Evolutionary conservation across 768 basidiomycete species (phyloP), one percentile per base, ranked within the genome.

Genomic region (Mycena albidolilacea): DNA sequence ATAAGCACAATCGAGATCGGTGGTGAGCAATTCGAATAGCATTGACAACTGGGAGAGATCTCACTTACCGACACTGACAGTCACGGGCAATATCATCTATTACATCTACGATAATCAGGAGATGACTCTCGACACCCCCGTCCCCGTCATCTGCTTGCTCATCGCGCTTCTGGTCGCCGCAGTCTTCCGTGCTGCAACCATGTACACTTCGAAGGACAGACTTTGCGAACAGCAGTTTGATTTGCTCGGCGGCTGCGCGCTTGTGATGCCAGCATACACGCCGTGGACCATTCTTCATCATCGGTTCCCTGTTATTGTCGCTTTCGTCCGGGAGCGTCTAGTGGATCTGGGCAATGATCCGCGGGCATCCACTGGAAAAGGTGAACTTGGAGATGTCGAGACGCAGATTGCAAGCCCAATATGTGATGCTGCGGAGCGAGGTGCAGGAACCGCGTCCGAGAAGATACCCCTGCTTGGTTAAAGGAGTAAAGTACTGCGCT

Each of bases 1-100:
- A 66, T 57, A 30, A 55, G 39, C 64, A 43, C 64, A 66, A 57
- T 66, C 52, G 64, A 66, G 64, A 66, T 66, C 64, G 52, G 64
- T 11, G 64, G 64, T 66, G 52, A 66, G 64, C 52, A 64, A 30
- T 30, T 30, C 30, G 30, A 30, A 30, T 38, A 57, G 37, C 52
- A 57, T 21, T 66, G 44, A 55, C 37, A 43, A 41, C 38, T 55
- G n/a, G 64, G 52, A 15, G 64, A 66, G 52, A 66, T 55, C 52
- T 54, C 19, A 50, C 64, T 65, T 21, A 55, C 38, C 19, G 52
- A 30, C 52, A 66, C 64, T n/a, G 64, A 11, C 37, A 66, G 64
- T 66, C 41, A 55, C 52, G 52, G 52, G 64, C 64, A 43, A 54
- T 17, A 55, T 66, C 17, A 38, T 66, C 64, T 66, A 66, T 66